Evolutionary conservation across 2,329 filamentous ascomycete genomes (phyloP), one percentile per base, ranked within the genome.

Genomic region (Colletotrichum gigasporum): DNA sequence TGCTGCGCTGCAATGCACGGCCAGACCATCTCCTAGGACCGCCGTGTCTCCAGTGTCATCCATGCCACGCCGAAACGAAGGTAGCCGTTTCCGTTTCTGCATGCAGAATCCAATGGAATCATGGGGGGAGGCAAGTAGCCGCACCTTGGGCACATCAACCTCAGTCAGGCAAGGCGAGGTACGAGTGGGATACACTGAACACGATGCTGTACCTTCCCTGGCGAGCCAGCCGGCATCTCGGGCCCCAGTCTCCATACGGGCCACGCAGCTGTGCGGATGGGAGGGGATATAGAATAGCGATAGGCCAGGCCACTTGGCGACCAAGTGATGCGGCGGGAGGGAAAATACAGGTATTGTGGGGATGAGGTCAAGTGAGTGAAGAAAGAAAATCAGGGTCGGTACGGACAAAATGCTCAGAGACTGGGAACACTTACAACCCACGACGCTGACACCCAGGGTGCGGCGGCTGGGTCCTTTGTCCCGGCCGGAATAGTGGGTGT

Each of bases 401-500:
- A 42, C 34, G 14, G 14, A n/a, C 12, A 24, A n/a, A n/a, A n/a
- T n/a, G n/a, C n/a, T n/a, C 39, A 22, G 10, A 16, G 39, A n/a
- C 16, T n/a, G 39, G 20, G 39, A n/a, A n/a, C 22, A 22, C 39
- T 22, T 42, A 10, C 12, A 41, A 41, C 37, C n/a, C 30, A 34
- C 30, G 30, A 34, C 7, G 12, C 7, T 34, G 41, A 28, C 11
- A 24, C 22, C 18, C 11, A 22, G 39, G 9, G 39, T 20, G 22
- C 39, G 7, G 39, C 7, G 39, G 2, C 20, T 4, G 39, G 54
- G 48, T n/a, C 39, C 57, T 65, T 62, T 65, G 62, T 65, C 28
- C n/a, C 28, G 42, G 61, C 48, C 56, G 61, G 56, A 64, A 64
- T 28, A 65, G 57, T 65, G 48, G 56, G 42, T 39, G 50, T 65